Conservation (phyloP, 2,329 filamentous ascomycete genomes). For the Ophiostoma sp. region DNA sequence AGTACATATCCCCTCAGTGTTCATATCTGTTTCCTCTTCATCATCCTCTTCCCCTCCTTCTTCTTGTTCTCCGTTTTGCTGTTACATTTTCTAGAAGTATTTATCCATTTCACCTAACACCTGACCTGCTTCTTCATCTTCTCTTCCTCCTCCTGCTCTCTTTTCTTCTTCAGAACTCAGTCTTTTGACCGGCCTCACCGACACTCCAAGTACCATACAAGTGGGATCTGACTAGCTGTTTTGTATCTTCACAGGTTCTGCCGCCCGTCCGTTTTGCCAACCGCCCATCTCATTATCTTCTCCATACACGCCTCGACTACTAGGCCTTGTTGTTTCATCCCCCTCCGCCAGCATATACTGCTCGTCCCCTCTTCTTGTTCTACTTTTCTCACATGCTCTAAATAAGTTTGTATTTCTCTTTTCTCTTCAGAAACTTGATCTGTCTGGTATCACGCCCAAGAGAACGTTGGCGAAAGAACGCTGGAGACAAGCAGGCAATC, state of each 20-base stretch:
- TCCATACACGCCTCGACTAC: slow-evolving; percentile 31
- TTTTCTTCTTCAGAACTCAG: background rate
- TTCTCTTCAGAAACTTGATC: background rate
- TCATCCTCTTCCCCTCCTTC: background rate
- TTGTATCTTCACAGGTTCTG: too few species aligned
- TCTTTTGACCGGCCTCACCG: background rate
- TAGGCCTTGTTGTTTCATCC: background rate
- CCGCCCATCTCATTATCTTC: slow-evolving; percentile 6
- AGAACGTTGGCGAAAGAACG: too few species aligned
- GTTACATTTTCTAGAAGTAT: background rate
- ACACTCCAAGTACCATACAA: background rate
- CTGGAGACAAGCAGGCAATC: background rate
- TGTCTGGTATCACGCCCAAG: background rate
- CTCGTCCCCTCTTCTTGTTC: background rate
- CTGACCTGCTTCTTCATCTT: background rate
- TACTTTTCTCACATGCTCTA: background rate
- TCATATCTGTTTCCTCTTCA: background rate
- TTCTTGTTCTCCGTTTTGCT: background rate
- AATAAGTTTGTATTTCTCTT: background rate
- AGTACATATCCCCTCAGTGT: background rate
- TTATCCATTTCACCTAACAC: background rate
- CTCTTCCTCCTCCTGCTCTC: background rate
- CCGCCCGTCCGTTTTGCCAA: background rate
- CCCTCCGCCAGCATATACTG: background rate
- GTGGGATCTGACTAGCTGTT: too few species aligned